A percentile compares a stretch with the other conserved stretches of the same genome.
phyloP scores from a whole-genome alignment of 257 asterid species.

The Capsicum rhomboideum region DNA sequence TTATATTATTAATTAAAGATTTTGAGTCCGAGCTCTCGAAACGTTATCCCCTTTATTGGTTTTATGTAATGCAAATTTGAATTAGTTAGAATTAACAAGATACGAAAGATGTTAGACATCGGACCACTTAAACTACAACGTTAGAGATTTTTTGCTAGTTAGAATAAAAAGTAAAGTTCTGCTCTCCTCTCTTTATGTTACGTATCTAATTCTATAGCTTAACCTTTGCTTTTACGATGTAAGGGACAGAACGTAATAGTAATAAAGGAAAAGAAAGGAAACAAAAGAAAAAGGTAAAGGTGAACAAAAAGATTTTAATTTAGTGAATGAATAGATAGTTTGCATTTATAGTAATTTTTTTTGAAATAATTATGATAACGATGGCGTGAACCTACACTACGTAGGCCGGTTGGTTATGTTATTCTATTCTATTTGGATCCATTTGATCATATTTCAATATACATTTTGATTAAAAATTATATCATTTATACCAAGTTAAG shows the following conservation, averaged over 20 bases:
- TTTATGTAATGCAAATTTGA: neutral
- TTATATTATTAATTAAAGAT: neutral
- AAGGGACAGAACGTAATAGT: too few species aligned
- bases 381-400: neutral
- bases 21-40: neutral
- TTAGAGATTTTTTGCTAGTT: too few species aligned
- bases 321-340: neutral
- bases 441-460: neutral
- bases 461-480: too few species aligned
- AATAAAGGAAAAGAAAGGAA: too few species aligned
- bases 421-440: neutral
- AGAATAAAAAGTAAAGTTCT: too few species aligned
- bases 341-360: neutral
- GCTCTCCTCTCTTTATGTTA: too few species aligned
- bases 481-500: neutral
- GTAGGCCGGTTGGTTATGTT: neutral
- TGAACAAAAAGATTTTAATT: neutral
- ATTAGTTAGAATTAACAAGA: too few species aligned
- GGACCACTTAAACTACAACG: too few species aligned
- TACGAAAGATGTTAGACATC: too few species aligned
- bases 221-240: too few species aligned
- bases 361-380: neutral
- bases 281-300: neutral
- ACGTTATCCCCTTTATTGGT: neutral
- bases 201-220: too few species aligned